Evolutionary conservation across 495 filamentous ascomycete species (phyloP).

Genomic region (Talaromyces borbonicus): DNA sequence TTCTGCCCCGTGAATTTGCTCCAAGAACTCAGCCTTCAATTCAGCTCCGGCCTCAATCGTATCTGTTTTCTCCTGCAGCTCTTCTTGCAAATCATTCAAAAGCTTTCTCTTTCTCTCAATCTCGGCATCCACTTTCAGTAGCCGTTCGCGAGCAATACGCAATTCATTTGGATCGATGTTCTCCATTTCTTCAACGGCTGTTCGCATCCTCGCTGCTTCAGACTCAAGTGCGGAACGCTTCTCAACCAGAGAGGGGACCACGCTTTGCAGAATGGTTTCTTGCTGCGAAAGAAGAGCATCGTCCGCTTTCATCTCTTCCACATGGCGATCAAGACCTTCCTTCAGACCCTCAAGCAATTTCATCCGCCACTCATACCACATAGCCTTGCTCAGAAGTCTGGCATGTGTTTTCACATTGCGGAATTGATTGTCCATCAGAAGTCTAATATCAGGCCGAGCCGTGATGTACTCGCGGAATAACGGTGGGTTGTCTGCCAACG

Average conservation of each 20-base stretch:
- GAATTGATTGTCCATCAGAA: constrained; percentile 91
- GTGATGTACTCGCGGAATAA: constrained; percentile 86
- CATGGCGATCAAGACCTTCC: constrained; percentile 63
- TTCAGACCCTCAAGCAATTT: constrained; percentile 77
- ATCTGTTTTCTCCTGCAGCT: constrained; percentile 53
- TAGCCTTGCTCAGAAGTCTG: constrained; percentile 76
- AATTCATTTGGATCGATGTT: constrained; percentile 74
- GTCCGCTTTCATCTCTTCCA: constrained; percentile 67
- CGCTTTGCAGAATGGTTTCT: constrained; percentile 50
- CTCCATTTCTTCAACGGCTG: constrained; percentile 62
- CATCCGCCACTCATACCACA: constrained; percentile 98
- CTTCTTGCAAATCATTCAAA: constrained; percentile 51
- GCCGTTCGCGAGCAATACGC: constrained; percentile 50
- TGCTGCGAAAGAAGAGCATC: constrained; percentile 56
- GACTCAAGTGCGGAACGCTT: constrained; percentile 49
- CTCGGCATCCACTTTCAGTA: constrained; percentile 54
- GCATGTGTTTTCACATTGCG: constrained; percentile 93
- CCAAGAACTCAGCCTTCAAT: constrained; percentile 55
- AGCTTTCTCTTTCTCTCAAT: constrained; percentile 56
- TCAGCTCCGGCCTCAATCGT: constrained; percentile 48
- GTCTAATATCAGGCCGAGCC: constrained; percentile 72
- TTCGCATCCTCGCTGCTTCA: constrained; percentile 56
- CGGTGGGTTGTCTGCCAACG: constrained; percentile 76
- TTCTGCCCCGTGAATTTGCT: constrained; percentile 76
- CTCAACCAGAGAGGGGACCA: constrained; percentile 53